Conservation (phyloP, 2,329 filamentous ascomycete genomes). For the Colletotrichum horii region DNA sequence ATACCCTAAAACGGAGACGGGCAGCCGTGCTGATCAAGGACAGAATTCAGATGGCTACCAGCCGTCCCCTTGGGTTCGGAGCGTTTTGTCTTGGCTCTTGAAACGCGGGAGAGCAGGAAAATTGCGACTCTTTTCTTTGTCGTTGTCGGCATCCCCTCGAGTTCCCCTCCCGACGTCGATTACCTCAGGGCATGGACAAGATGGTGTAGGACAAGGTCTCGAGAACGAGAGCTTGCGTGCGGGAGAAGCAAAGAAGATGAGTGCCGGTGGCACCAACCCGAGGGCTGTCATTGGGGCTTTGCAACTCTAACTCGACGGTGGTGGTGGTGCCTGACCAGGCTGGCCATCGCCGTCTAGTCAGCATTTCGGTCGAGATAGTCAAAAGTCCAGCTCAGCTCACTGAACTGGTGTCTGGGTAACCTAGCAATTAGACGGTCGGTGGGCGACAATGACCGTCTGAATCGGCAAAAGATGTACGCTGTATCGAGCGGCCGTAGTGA, state of each 20-base stretch:
- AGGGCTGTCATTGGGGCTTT: not conserved
- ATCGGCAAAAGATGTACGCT: not conserved
- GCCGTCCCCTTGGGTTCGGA: constrained; percentile 1
- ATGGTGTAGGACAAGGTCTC: not conserved
- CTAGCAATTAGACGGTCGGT: not conserved
- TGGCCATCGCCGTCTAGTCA: not conserved
- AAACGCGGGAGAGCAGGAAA: constrained; percentile 5
- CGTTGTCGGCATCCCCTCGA: not conserved
- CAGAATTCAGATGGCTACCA: not conserved
- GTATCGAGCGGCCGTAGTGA: not conserved
- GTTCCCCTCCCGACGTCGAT: not conserved
- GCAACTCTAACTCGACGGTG: not conserved
- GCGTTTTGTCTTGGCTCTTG: constrained; percentile 21
- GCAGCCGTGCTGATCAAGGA: not conserved
- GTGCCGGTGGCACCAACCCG: not conserved
- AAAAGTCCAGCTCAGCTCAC: not conserved
- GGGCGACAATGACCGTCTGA: not conserved
- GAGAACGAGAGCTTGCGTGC: not conserved
- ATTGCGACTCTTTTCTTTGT: not conserved
- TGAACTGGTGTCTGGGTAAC: not conserved
- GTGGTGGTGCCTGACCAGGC: not conserved
- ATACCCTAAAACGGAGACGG: constrained; percentile 5
- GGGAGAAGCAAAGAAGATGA: not conserved
- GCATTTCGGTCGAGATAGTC: not conserved
- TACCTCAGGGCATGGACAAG: not conserved